A percentile compares a stretch with the other conserved stretches of the same genome.
These are phyloP conservation scores for Saccharomyces hybrid DNA, from an alignment of 1,139 yeast species.

Conservation along the genomic window DNA sequence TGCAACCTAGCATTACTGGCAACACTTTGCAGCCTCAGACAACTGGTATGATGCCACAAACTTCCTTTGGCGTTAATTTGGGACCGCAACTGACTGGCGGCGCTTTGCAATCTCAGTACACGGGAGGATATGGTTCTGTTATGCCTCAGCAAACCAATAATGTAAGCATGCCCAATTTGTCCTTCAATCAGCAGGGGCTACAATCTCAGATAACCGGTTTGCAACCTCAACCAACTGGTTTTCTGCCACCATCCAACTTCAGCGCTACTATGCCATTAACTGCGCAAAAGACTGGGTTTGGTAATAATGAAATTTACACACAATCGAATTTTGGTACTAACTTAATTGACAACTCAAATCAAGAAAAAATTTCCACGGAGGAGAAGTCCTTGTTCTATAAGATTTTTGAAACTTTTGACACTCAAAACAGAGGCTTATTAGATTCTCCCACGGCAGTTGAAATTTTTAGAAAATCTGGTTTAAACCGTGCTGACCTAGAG, in stretches of 20 bases:
- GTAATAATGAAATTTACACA: slow-evolving; percentile 33
- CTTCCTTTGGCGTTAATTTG: slow-evolving; percentile 21
- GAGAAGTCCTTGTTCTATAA: slow-evolving; percentile 84
- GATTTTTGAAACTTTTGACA: slow-evolving; percentile 36
- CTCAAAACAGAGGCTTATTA: slow-evolving; percentile 55
- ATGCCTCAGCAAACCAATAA: slow-evolving; percentile 14
- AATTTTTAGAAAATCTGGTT: slow-evolving; percentile 85
- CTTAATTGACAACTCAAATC: slow-evolving; percentile 36
- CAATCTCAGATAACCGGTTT: background rate
- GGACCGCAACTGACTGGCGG: slow-evolving; percentile 25
- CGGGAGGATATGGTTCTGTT: slow-evolving; percentile 34
- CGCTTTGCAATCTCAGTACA: slow-evolving; percentile 36
- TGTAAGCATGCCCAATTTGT: slow-evolving; percentile 11
- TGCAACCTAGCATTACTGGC: slow-evolving; percentile 33
- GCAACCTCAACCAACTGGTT: slow-evolving; percentile 41
- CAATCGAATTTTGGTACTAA: slow-evolving; percentile 26
- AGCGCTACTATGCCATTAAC: slow-evolving; percentile 29
- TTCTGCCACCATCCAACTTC: slow-evolving; percentile 27
- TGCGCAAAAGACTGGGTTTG: slow-evolving; percentile 52
- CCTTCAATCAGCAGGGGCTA: slow-evolving; percentile 8
- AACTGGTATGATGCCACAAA: slow-evolving; percentile 29
- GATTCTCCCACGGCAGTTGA: slow-evolving; percentile 82
- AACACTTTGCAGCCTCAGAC: slow-evolving; percentile 29
- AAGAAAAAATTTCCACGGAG: slow-evolving; percentile 67
- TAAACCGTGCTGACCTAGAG: slow-evolving; percentile 77